Evolutionary conservation across 768 basidiomycete species (phyloP).

Genomic region (Hypholoma sublateritium): DNA sequence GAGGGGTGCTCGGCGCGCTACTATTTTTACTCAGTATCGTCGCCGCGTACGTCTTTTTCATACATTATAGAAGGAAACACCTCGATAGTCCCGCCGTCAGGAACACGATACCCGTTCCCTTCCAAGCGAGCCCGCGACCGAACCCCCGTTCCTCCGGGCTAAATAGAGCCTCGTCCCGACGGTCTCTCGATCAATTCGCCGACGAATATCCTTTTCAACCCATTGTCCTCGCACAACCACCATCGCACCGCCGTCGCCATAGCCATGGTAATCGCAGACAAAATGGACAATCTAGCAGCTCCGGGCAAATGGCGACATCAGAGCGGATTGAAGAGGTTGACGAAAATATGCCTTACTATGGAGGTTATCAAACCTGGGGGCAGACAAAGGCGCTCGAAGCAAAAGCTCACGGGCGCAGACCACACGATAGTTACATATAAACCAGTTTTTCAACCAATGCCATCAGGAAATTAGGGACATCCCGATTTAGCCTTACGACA

Average conservation of each 20-base stretch:
- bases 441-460: too few relatives aligned
- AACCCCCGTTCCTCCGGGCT: not conserved
- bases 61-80: not conserved
- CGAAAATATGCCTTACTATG: constrained; percentile 15
- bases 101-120: not conserved
- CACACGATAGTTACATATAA: constrained; percentile 18
- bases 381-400: constrained; percentile 20
- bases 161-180: not conserved
- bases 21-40: constrained; percentile 11
- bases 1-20: constrained; percentile 11
- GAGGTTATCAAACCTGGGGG: constrained; percentile 20
- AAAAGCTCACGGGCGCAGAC: constrained; percentile 3
- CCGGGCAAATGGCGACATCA: constrained; percentile 2
- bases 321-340: constrained; percentile 2
- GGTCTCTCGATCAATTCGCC: not conserved
- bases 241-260: not conserved
- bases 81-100: not conserved
- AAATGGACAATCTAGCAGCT: not conserved
- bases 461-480: too few relatives aligned
- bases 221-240: not conserved
- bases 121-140: not conserved
- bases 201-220: not conserved
- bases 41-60: constrained; percentile 10
- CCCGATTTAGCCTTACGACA: too few relatives aligned
- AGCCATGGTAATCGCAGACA: not conserved